phyloP scores from a whole-genome alignment of 192 early-diverging fungal species.

The Hyaloraphidium curvatum region DNA sequence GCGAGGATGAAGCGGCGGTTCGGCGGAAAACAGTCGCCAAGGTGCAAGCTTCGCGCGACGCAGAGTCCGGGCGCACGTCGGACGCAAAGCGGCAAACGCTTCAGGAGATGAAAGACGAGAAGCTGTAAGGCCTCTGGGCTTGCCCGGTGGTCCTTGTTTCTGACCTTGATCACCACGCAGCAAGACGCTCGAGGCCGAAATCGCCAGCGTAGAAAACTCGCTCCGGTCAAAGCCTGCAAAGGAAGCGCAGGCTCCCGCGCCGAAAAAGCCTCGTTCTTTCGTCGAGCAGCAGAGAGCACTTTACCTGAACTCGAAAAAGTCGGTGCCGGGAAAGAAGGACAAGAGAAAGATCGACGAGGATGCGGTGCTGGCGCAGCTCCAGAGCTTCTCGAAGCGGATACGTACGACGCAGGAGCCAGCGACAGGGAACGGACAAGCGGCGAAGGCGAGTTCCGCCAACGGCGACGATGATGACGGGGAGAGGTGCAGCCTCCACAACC shows the following conservation, averaged over 20 bases:
- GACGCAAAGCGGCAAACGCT: too few species aligned
- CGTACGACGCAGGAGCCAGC: too few species aligned
- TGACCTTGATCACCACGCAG: not conserved
- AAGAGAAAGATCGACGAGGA: conserved; percentile 9
- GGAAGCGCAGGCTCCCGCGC: conserved; percentile 19
- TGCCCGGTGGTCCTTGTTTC: too few species aligned
- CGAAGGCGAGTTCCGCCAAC: conserved; percentile 7
- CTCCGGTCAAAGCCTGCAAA: conserved; percentile 18
- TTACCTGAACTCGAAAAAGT: too few species aligned
- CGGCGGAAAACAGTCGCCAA: not conserved
- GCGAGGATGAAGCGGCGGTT: conserved; percentile 20
- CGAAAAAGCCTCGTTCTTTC: conserved; percentile 3
- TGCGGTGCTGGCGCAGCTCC: not conserved
- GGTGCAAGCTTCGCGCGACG: too few species aligned
- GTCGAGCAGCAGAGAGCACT: too few species aligned
- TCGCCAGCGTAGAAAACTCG: conserved; percentile 10
- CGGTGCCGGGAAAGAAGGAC: too few species aligned
- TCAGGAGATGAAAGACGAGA: too few species aligned
- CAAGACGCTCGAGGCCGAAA: conserved; percentile 7
- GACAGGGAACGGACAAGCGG: conserved; percentile 4
- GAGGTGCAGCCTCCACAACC: conserved; percentile 5
- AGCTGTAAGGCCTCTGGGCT: too few species aligned
- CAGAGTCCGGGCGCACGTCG: too few species aligned
- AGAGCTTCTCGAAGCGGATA: too few species aligned
- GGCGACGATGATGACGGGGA: not conserved